phyloP scores from a whole-genome alignment of 1,284 basidiomycete species.

The Malassezia psittaci region DNA sequence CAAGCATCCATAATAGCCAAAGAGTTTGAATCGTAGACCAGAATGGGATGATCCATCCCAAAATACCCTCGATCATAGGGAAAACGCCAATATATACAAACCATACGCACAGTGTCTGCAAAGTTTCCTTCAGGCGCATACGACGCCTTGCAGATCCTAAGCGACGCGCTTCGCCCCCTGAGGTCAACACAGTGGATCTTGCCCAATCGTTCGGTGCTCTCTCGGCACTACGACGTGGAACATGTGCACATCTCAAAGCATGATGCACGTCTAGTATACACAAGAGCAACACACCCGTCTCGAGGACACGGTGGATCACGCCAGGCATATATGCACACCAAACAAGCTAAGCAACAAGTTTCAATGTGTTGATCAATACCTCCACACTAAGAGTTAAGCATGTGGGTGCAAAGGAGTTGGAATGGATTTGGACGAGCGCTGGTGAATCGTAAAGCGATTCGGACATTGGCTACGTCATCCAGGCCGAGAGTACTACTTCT shows the following conservation, averaged over 20 bases:
- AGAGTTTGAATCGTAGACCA: background rate
- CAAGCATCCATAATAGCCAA: slow-evolving; percentile 18
- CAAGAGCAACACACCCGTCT: slow-evolving; percentile 3
- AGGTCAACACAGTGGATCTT: background rate
- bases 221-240: background rate
- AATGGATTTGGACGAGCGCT: no score
- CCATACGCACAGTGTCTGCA: slow-evolving; percentile 6
- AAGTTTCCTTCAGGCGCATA: background rate
- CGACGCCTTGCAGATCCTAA: slow-evolving; percentile 9
- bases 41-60: slow-evolving; percentile 14
- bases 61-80: background rate
- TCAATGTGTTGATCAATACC: no score
- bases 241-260: slow-evolving; percentile 1
- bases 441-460: background rate
- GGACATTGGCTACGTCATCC: background rate
- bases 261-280: slow-evolving; percentile 5
- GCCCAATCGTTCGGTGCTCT: slow-evolving; percentile 3
- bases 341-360: no score
- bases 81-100: slow-evolving; percentile 2
- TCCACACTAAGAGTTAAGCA: no score
- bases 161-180: background rate
- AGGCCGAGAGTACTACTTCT: slow-evolving; percentile 31
- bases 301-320: slow-evolving; percentile 6
- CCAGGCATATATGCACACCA: background rate
- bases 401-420: no score